Evolutionary conservation across 1,284 basidiomycete genomes (phyloP).

Genomic region (Trametes pubescens): DNA sequence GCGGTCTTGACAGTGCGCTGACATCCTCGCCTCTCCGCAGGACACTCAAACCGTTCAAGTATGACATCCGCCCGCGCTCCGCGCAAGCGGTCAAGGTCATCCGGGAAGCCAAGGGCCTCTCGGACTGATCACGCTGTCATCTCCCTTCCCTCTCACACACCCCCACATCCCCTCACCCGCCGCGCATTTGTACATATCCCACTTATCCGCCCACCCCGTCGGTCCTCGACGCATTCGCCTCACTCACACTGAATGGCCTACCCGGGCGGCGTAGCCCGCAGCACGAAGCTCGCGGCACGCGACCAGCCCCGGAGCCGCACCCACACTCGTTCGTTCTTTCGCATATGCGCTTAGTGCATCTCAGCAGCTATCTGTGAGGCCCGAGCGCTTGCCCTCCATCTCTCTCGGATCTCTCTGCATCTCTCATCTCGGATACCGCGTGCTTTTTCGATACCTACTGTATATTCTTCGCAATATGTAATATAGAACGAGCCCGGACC

Average conservation of each 20-base stretch:
- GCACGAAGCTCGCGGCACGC: background rate
- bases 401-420: background rate
- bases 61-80: constrained; percentile 42
- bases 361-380: background rate
- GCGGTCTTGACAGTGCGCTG: constrained; percentile 2
- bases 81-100: constrained; percentile 38
- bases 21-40: constrained; percentile 32
- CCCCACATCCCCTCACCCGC: background rate
- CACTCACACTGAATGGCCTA: constrained; percentile 7
- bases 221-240: background rate
- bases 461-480: constrained; percentile 10
- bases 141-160: background rate
- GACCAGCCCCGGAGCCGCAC: constrained; percentile 4
- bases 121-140: constrained; percentile 18
- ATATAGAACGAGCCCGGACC: background rate
- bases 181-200: background rate
- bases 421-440: constrained; percentile 1
- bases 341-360: background rate
- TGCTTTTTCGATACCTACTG: constrained; percentile 1
- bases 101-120: constrained; percentile 34
- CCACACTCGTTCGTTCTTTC: constrained; percentile 12
- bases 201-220: background rate
- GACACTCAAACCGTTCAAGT: constrained; percentile 41
- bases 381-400: background rate
- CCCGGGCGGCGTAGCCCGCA: constrained; percentile 2